A percentile compares a stretch with the other conserved stretches of the same genome.
phyloP scores from a whole-genome alignment of 2,329 filamentous ascomycete genomes.

The Fusarium agapanthi region DNA sequence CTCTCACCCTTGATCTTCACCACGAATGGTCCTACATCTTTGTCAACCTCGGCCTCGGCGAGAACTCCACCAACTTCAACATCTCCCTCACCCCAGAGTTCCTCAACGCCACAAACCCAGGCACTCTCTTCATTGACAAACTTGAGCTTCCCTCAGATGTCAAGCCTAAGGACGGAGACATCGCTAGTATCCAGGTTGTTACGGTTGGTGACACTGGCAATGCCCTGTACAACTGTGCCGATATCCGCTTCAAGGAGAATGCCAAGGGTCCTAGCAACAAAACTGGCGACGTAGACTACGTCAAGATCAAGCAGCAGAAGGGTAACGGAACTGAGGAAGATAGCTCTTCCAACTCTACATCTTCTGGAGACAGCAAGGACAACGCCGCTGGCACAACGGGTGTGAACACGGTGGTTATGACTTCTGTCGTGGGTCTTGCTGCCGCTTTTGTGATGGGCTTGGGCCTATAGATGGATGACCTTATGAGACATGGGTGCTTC shows the following conservation, averaged over 20 bases:
- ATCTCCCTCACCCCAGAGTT: constrained; percentile 69
- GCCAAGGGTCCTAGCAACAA: constrained; percentile 55
- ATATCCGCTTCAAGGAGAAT: constrained; percentile 71
- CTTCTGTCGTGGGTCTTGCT: constrained; percentile 50
- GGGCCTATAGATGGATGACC: constrained; percentile 40
- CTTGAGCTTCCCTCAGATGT: constrained; percentile 60
- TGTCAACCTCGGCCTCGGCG: constrained; percentile 61
- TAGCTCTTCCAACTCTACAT: constrained; percentile 29
- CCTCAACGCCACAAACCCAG: constrained; percentile 67
- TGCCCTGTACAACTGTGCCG: constrained; percentile 79
- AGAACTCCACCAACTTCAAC: constrained; percentile 71
- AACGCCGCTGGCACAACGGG: constrained; percentile 37
- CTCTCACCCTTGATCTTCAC: constrained; percentile 58
- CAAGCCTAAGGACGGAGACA: constrained; percentile 65
- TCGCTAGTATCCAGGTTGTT: constrained; percentile 75
- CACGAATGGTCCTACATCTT: constrained; percentile 63
- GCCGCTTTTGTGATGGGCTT: constrained; percentile 50
- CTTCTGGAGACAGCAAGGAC: constrained; percentile 23
- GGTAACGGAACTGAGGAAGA: constrained; percentile 28
- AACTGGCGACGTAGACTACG: constrained; percentile 54
- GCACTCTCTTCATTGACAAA: constrained; percentile 71
- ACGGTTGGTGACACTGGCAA: constrained; percentile 65
- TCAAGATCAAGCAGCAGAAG: constrained; percentile 45
- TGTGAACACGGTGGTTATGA: constrained; percentile 44
- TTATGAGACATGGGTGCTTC: not conserved